Evolutionary conservation across 169 alveolate genomes (phyloP), one percentile per base, ranked within the genome.

Genomic region (Eimeria acervulina): DNA sequence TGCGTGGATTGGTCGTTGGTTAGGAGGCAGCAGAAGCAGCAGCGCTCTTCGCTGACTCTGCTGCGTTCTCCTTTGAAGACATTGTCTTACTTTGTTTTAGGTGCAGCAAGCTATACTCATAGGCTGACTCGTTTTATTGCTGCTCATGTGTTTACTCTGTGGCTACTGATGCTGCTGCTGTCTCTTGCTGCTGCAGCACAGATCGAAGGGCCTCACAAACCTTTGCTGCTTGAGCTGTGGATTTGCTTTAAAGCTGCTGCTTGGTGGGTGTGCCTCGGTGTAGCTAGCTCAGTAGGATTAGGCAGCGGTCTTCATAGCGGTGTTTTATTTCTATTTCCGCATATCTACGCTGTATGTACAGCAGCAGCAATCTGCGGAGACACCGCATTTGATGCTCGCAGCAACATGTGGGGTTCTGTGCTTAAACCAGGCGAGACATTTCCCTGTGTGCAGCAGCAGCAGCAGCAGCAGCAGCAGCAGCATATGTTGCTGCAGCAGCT

Each of bases 291-390:
- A 42, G 95, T 97, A 44, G 98, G 98, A 1, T 96, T 97, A 63
- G 98, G 98, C 42, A 96, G 97, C 84, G 98, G 98, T 55, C 96
- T 97, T 97, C 98, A 97, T 74, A 96, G 98, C 52, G 98, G 98
- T 61, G 96, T 97, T 36, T 74, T 97, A 74, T 97, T 97, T 95
- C 85, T 97, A 84, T 97, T 97, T 78, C 98, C 98, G 5, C 98
- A 97, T 70, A 90, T 97, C 17, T 97, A 97, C 96, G 96, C 97
- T 59, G 95, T 97, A 31, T 97, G 97, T 74, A 76, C 97, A 68
- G 96, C 98, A 15, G 96, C 98, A 33, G 98, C 97, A 51, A 95
- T 55, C 38, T 97, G 96, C 61, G 47, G 51, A 0, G 40, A 47
- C 21, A 89, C 97, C 63, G 93, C 96, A 90, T 97, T 97, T 66